phyloP scores from a whole-genome alignment of 495 filamentous ascomycete species.

The Chaetomium tenue region DNA sequence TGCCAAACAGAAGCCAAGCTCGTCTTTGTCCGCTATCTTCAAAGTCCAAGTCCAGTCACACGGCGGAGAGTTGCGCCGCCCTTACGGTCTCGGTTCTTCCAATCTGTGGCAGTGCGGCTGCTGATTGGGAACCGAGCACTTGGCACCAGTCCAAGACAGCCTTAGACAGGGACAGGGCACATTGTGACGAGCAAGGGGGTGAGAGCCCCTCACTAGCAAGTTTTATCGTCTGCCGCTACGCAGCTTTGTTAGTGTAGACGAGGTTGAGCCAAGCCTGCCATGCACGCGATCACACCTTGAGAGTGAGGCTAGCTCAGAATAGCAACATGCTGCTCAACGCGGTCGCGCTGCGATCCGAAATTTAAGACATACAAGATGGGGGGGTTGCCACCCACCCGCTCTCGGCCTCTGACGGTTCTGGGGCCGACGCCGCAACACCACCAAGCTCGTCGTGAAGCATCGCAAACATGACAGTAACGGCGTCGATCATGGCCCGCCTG shows the following conservation, averaged over 20 bases:
- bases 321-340: not conserved
- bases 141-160: not conserved
- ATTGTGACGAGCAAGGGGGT: not conserved
- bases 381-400: not conserved
- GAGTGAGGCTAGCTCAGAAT: constrained; percentile 1
- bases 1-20: not conserved
- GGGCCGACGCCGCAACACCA: not conserved
- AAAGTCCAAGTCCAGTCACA: not conserved
- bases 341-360: too few species aligned
- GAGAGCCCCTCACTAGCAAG: not conserved
- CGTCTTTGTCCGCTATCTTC: not conserved
- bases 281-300: constrained; percentile 2
- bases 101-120: not conserved
- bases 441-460: not conserved
- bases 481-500: constrained; percentile 6
- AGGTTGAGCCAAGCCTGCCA: not conserved
- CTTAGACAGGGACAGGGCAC: not conserved
- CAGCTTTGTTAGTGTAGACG: not conserved
- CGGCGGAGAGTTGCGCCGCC: constrained; percentile 11
- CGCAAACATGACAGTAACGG: not conserved
- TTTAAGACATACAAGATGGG: constrained; percentile 8
- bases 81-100: not conserved
- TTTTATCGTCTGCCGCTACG: not conserved
- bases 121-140: constrained; percentile 3
- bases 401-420: not conserved